These are phyloP conservation scores for Aeminium ludgeri DNA, from an alignment of 495 filamentous ascomycete genomes.

Conservation along the genomic window DNA sequence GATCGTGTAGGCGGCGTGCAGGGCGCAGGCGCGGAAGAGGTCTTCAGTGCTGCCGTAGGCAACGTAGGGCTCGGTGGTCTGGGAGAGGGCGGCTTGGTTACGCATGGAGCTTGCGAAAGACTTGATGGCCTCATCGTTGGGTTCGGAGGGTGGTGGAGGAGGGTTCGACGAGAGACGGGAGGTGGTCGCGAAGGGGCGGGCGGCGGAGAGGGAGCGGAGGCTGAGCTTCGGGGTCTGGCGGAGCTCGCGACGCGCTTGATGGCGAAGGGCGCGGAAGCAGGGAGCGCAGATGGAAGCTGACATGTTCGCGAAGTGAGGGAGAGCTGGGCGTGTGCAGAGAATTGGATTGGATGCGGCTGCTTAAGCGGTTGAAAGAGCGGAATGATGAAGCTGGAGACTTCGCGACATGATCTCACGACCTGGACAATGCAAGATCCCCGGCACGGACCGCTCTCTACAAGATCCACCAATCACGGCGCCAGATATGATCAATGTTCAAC, in stretches of 20 bases:
- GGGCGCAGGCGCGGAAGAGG: constrained; percentile 60
- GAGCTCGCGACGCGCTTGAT: not conserved
- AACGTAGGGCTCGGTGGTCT: constrained; percentile 33
- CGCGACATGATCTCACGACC: too few relatives aligned
- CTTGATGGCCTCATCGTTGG: not conserved
- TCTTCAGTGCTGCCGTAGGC: constrained; percentile 63
- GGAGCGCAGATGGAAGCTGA: constrained; percentile 6
- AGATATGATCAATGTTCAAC: too few relatives aligned
- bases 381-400: too few relatives aligned
- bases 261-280: constrained; percentile 5
- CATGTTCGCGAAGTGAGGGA: too few relatives aligned
- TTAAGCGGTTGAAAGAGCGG: too few relatives aligned
- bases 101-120: constrained; percentile 10
- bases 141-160: not conserved
- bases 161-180: not conserved
- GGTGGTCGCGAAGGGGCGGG: not conserved
- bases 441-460: too few relatives aligned
- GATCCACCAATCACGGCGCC: too few relatives aligned
- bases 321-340: too few relatives aligned
- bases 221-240: not conserved
- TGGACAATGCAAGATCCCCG: too few relatives aligned
- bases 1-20: constrained; percentile 53
- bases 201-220: not conserved
- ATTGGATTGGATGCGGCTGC: too few relatives aligned
- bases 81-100: constrained; percentile 2